Percentiles rank a stretch among this genome's conserved stretches.
These are phyloP conservation scores for Starmerella floris DNA, from an alignment of 805 yeast species.

Conservation along the genomic window DNA sequence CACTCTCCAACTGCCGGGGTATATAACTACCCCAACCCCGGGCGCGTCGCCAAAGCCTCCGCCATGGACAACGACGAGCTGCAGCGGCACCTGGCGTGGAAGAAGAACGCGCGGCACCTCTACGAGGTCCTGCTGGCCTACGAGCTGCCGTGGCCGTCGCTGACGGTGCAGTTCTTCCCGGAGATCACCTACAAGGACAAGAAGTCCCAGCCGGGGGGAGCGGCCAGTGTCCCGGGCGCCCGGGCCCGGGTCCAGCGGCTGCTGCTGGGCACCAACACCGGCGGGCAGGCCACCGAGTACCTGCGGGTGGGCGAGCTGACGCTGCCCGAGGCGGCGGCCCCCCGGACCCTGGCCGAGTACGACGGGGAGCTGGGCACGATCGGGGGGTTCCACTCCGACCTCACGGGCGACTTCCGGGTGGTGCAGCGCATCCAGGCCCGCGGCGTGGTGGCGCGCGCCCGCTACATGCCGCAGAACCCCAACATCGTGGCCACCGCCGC, in stretches of 20 bases:
- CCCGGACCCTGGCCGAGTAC: constrained; percentile 25
- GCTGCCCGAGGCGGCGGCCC: constrained; percentile 21
- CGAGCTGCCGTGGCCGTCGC: constrained; percentile 51
- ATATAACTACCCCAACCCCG: no score
- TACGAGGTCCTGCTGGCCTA: constrained; percentile 42
- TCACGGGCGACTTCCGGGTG: constrained; percentile 30
- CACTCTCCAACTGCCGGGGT: no score
- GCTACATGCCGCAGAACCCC: constrained; percentile 75
- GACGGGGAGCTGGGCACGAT: constrained; percentile 29
- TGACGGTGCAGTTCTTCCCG: constrained; percentile 50
- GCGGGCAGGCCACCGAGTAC: constrained; percentile 42
- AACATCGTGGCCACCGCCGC: constrained; percentile 64
- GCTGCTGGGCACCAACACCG: constrained; percentile 51
- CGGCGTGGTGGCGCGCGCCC: constrained; percentile 62
- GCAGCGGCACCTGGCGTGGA: constrained; percentile 37
- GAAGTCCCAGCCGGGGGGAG: constrained; percentile 7
- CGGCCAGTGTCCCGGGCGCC: constrained; percentile 25
- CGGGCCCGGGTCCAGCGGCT: constrained; percentile 22
- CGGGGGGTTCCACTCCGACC: constrained; percentile 22
- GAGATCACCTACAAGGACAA: constrained; percentile 30
- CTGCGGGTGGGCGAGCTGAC: constrained; percentile 29
- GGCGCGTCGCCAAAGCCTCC: neutral
- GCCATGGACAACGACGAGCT: neutral
- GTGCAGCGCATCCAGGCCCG: constrained; percentile 51
- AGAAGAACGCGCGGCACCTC: constrained; percentile 44